phyloP scores from a whole-genome alignment of 2,329 filamentous ascomycete genomes.

The Calonectria honghensis region DNA sequence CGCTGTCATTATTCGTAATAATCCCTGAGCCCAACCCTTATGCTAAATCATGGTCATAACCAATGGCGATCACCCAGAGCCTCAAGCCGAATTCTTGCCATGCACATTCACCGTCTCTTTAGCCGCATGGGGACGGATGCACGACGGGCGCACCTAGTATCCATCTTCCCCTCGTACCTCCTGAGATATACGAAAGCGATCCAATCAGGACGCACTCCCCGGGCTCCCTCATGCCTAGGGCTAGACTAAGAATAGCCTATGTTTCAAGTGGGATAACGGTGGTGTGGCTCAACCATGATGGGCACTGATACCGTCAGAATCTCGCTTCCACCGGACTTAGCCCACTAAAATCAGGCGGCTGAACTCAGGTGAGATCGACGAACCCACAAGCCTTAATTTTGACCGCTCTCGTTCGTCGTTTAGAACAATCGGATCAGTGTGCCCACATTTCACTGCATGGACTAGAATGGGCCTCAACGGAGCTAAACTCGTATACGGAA shows the following conservation, averaged over 20 bases:
- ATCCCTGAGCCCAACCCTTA: background rate
- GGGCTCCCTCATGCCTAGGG: background rate
- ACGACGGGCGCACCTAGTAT: background rate
- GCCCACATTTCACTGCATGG: background rate
- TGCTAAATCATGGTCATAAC: background rate
- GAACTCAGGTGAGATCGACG: slow-evolving; percentile 1
- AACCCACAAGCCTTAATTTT: slow-evolving; percentile 7
- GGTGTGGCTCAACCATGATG: background rate
- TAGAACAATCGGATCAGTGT: background rate
- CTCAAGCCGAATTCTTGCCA: background rate
- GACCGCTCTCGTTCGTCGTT: background rate
- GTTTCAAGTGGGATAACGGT: background rate
- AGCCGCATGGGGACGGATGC: background rate
- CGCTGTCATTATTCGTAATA: background rate
- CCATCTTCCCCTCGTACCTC: background rate
- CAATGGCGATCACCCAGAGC: background rate
- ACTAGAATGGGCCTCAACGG: too few species aligned
- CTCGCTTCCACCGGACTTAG: background rate
- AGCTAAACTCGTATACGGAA: background rate
- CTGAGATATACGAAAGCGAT: slow-evolving; percentile 12
- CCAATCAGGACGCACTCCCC: background rate
- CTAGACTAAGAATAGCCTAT: background rate
- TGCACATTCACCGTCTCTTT: background rate
- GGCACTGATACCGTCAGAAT: background rate
- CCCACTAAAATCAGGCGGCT: background rate